Base-by-base conservation (phyloP, 345 rosid species). In the Streptanthus diversifolius region DNA sequence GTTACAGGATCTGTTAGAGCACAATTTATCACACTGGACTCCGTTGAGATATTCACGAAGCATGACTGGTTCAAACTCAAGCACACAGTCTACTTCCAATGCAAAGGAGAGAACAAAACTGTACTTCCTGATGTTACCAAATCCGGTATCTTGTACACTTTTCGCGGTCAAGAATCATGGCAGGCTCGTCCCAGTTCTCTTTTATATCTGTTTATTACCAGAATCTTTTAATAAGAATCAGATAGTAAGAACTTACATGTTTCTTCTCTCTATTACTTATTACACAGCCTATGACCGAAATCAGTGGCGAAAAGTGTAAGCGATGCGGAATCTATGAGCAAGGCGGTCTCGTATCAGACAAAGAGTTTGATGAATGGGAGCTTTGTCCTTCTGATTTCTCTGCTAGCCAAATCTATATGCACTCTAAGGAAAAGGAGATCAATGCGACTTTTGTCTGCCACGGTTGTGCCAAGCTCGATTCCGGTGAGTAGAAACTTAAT, bases 311-410 rank as follows among this genome's bases (percentile, higher is more conserved):
- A 43, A 95, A 90, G 60, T 95, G 99, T 90, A 95, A 92, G 80
- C 77, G 96, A 61, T 95, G 98, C 70, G 97, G 98, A 41, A 76
- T 95, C 66, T 95, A 90, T 41, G 96, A 92, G 87, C 17, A 79
- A 82, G 95, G 88, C 69, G 76, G 32, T 5, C 22, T 87, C 5
- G 72, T 81, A 29, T 51, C 93, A 11, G 97, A 91, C 70, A 92
- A 95, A 71, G 83, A 79, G 24, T 90, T 70, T 74, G 91, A 85
- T 41, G 98, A 84, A 70, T 95, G 98, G 97, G 97, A 92, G 80
- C 66, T 95, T 53, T 95, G 99, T 77, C 84, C 93, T 47, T 83
- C 92, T 3, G 96, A 84, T 62, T 95, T 95, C 75, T 45, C 75
- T 41, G 80, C 73, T 66, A 83, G 80, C 60, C 92, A 92, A 54